Base-by-base conservation (phyloP, 768 basidiomycete genomes). In the Ramaria sp. region DNA sequence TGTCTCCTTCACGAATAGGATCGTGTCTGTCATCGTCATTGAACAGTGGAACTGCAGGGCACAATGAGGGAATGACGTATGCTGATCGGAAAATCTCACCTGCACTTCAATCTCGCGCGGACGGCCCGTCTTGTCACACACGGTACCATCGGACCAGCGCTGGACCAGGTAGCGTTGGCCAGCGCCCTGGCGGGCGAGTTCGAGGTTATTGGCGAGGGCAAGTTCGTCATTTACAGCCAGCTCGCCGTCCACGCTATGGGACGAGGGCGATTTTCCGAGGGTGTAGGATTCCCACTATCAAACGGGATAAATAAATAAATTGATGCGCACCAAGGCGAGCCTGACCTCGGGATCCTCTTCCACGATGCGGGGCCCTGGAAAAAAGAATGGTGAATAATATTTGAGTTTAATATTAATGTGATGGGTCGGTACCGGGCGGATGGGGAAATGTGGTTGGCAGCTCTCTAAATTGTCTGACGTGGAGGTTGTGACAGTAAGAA, bases 391-490 rank as follows among this genome's bases (percentile, higher is more conserved):
- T 24, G 24, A 46, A 30, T 22, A 15, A 46, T 39, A 34, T 27
- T 49, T 20, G 7, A 30, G 54, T 0, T 59, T 45, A 17, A 10
- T 37, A 10, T 13, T 10, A 37, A 57, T 1, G 48, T 41, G 53
- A 49, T 64, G 31, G 19, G 5, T 57, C 30, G 45, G 75, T 73
- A 83, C 88, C 87, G 70, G 84, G 71, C 61, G 78, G 75, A 62
- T 82, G 80, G 51, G 81, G 74, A 61, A 83, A 84, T 54, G 79
- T 69, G 66, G 81, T 82, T 62, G 74, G 67, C 59, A 87, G 73
- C 69, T 93, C 92, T 70, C 88, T 88, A 77, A 98, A 99, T 71
- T 99, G 96, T 58, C 94, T 85, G 60, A 98, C 91, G 71, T 96
- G 85, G 52, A 83, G 79, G 69, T 93, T 89, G 73, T 99, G 93